phyloP scores from a whole-genome alignment of 768 basidiomycete species.

The Saitozyma sp. region DNA sequence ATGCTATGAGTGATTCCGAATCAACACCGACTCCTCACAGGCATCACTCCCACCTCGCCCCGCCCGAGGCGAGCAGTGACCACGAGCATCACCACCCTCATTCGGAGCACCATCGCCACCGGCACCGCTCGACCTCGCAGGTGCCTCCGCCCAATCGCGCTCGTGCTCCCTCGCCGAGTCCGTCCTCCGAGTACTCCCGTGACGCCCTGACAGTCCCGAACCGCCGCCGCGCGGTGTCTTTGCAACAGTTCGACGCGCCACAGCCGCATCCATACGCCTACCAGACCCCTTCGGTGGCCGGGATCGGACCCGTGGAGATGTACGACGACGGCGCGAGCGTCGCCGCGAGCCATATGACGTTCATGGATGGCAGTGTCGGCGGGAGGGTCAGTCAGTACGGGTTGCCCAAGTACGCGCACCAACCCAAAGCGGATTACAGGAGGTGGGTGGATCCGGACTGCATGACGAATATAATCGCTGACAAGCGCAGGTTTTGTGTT shows the following conservation, averaged over 20 bases:
- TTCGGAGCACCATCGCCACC: conserved; percentile 16
- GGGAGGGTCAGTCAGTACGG: conserved; percentile 44
- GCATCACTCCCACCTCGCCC: conserved; percentile 2
- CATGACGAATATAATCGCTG: background rate
- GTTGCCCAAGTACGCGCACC: conserved; percentile 39
- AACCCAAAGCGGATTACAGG: conserved; percentile 39
- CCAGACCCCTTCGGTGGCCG: conserved; percentile 7
- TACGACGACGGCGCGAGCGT: conserved; percentile 42
- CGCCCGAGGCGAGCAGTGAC: background rate
- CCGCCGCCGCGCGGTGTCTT: conserved; percentile 23
- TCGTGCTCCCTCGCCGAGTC: background rate
- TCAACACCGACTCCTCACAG: background rate
- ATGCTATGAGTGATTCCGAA: background rate
- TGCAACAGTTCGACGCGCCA: conserved; percentile 19
- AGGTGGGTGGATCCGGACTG: conserved; percentile 19
- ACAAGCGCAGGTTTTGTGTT: conserved; percentile 34
- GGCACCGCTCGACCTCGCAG: conserved; percentile 18
- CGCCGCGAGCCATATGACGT: conserved; percentile 36
- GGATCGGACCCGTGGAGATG: conserved; percentile 4
- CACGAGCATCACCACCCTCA: conserved; percentile 8
- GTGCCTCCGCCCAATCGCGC: conserved; percentile 3
- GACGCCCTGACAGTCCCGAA: background rate
- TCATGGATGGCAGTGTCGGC: conserved; percentile 42
- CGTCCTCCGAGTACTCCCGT: conserved; percentile 9
- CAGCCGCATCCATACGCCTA: conserved; percentile 4